Conservation (phyloP, 2,329 filamentous ascomycete species). For the Aspergillus fumigatus region DNA sequence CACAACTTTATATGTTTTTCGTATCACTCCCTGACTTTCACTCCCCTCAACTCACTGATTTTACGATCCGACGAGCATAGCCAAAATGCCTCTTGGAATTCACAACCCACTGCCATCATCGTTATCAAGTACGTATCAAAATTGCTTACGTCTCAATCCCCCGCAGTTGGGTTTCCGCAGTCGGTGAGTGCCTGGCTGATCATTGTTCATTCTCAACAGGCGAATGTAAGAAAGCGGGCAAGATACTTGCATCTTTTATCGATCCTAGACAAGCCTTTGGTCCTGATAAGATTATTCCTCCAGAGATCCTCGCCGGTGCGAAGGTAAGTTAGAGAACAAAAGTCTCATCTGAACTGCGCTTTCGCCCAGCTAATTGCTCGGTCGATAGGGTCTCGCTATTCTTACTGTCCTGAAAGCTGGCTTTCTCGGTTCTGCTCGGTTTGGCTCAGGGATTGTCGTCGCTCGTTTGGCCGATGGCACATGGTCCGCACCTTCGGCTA, state of each 20-base stretch:
- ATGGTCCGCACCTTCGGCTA: constrained; percentile 49
- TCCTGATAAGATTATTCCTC: constrained; percentile 95
- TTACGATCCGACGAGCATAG: constrained; percentile 11
- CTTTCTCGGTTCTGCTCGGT: constrained; percentile 47
- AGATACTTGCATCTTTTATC: constrained; percentile 91
- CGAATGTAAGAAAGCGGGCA: constrained; percentile 95
- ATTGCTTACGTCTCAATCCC: constrained; percentile 18
- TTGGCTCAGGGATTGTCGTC: constrained; percentile 48
- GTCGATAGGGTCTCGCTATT: constrained; percentile 43
- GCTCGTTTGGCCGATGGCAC: constrained; percentile 45
- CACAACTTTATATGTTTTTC: constrained; percentile 9
- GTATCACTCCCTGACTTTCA: constrained; percentile 6
- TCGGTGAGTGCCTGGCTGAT: constrained; percentile 26
- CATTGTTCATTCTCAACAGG: constrained; percentile 50
- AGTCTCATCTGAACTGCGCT: not conserved
- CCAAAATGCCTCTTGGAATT: constrained; percentile 42
- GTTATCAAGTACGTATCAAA: constrained; percentile 40
- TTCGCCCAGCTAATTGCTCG: constrained; percentile 7
- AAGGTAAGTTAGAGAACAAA: constrained; percentile 56
- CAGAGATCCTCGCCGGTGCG: constrained; percentile 79
- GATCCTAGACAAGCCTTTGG: constrained; percentile 91
- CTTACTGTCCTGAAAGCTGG: constrained; percentile 48
- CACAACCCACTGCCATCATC: constrained; percentile 47
- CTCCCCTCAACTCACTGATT: not conserved
- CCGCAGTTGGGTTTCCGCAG: constrained; percentile 25